A percentile compares a stretch with the other conserved stretches of the same genome.
Conservation (phyloP, 352 stramenopile species). For the Globisporangium heterothallicum region DNA sequence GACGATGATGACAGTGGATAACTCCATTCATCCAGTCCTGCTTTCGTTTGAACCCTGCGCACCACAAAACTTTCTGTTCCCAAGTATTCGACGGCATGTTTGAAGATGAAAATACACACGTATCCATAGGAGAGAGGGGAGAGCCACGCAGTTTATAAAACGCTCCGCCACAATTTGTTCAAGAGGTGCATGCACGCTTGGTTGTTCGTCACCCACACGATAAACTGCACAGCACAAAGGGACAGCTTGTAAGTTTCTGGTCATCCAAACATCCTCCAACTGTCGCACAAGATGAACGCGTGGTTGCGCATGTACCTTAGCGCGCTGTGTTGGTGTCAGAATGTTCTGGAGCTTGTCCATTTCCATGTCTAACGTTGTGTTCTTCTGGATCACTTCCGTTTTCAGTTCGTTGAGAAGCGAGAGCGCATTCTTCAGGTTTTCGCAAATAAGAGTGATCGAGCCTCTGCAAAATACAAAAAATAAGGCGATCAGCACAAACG, state of each 20-base stretch:
- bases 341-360: slow-evolving; percentile 94
- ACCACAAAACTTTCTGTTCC: no score
- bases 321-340: slow-evolving; percentile 89
- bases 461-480: slow-evolving; percentile 17
- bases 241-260: slow-evolving; percentile 5
- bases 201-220: slow-evolving; percentile 96
- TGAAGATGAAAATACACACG: slow-evolving; percentile 1
- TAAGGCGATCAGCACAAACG: background rate
- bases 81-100: no score
- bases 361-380: slow-evolving; percentile 90
- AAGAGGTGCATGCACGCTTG: slow-evolving; percentile 94
- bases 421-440: slow-evolving; percentile 86
- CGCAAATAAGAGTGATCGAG: slow-evolving; percentile 75
- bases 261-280: no score
- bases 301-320: slow-evolving; percentile 74
- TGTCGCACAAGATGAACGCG: no score
- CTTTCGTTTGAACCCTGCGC: no score
- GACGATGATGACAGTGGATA: background rate
- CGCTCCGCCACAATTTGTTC: slow-evolving; percentile 94
- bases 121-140: slow-evolving; percentile 2
- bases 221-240: slow-evolving; percentile 58
- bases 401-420: slow-evolving; percentile 86
- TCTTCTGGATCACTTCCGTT: slow-evolving; percentile 85
- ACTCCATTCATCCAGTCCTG: no score
- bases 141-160: slow-evolving; percentile 66